phyloP scores from a whole-genome alignment of 2,329 filamentous ascomycete genomes.

The Pseudocercospora cruenta region DNA sequence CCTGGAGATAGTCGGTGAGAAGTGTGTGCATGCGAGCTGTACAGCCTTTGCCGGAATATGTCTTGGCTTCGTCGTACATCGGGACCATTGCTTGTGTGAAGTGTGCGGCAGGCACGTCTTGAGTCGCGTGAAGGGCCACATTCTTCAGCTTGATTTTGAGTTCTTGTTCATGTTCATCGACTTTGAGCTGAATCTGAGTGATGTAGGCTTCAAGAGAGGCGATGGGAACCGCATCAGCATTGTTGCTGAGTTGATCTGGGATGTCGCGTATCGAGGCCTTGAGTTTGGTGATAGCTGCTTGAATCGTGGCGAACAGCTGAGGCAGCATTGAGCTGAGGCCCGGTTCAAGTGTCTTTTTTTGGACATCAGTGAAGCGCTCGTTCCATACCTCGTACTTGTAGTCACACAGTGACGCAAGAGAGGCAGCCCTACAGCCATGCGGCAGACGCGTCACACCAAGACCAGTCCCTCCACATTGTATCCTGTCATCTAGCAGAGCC shows the following conservation, averaged over 20 bases:
- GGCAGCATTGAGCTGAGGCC: background rate
- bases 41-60: conserved; percentile 8
- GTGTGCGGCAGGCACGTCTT: conserved; percentile 12
- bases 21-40: conserved; percentile 5
- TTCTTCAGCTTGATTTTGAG: conserved; percentile 9
- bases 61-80: conserved; percentile 28
- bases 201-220: background rate
- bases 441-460: no score
- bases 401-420: no score
- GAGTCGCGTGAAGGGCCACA: no score
- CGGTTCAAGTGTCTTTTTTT: conserved; percentile 1
- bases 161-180: background rate
- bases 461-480: no score
- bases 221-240: background rate
- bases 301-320: background rate
- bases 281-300: background rate
- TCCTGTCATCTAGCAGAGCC: no score
- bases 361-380: conserved; percentile 24
- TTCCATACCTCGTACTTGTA: conserved; percentile 30
- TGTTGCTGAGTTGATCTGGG: conserved; percentile 9
- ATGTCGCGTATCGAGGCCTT: conserved; percentile 3
- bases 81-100: conserved; percentile 24
- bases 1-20: background rate
- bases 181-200: conserved; percentile 11
- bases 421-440: no score